A percentile compares a stretch with the other conserved stretches of the same genome.
These are phyloP conservation scores for Raphanus sativus DNA, from an alignment of 345 rosid species.

Conservation along the genomic window DNA sequence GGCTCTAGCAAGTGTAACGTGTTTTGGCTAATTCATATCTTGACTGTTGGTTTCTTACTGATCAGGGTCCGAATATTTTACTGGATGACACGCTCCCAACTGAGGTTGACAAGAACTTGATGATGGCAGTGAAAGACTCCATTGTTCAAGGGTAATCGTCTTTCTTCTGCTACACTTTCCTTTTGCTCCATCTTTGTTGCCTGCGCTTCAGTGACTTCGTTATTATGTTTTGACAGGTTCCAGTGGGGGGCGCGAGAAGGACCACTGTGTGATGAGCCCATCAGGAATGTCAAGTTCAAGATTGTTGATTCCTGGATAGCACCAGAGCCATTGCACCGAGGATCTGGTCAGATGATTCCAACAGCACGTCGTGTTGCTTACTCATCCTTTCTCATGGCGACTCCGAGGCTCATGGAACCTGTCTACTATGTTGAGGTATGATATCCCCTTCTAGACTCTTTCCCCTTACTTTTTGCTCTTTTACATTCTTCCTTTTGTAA, in stretches of 20 bases:
- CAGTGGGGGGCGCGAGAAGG: conserved; percentile 99
- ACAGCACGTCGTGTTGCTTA: conserved; percentile 91
- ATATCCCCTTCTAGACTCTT: conserved; percentile 5
- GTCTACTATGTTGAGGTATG: conserved; percentile 94
- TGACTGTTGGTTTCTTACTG: conserved; percentile 7
- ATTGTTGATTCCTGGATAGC: conserved; percentile 96
- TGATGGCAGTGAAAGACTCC: conserved; percentile 85
- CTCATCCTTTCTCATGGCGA: conserved; percentile 94
- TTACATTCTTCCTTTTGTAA: neutral
- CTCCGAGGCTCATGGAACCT: conserved; percentile 98
- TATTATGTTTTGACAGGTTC: conserved; percentile 51
- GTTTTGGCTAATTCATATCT: conserved; percentile 17
- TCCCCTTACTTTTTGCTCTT: neutral
- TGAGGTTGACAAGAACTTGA: conserved; percentile 88
- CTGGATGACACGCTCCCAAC: conserved; percentile 93
- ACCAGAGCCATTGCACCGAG: conserved; percentile 82
- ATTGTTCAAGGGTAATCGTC: conserved; percentile 81
- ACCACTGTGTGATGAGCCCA: conserved; percentile 97
- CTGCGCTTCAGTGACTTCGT: conserved; percentile 10
- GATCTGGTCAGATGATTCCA: conserved; percentile 98
- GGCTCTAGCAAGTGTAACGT: conserved; percentile 6
- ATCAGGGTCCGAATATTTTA: conserved; percentile 89
- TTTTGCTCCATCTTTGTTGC: conserved; percentile 5
- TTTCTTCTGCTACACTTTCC: conserved; percentile 24
- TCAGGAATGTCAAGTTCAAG: conserved; percentile 93